phyloP scores from a whole-genome alignment of 805 yeast species.

The Saccharomycopsis fermentans region DNA sequence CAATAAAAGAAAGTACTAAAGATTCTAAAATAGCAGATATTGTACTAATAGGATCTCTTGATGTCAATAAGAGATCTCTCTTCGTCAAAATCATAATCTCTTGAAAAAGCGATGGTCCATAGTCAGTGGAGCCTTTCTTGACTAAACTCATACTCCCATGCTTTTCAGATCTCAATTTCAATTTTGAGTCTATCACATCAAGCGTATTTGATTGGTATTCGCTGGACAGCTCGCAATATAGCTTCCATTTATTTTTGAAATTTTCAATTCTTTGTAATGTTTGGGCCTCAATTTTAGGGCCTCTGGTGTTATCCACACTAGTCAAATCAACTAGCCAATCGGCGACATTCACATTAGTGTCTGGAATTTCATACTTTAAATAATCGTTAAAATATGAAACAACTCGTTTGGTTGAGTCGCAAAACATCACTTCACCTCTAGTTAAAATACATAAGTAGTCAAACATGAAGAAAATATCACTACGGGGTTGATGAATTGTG shows the following conservation, averaged over 20 bases:
- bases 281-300: constrained; percentile 27
- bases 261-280: constrained; percentile 27
- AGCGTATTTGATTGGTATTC: constrained; percentile 5
- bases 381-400: constrained; percentile 37
- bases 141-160: background rate
- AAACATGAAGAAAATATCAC: constrained; percentile 60
- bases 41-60: constrained; percentile 42
- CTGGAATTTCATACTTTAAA: constrained; percentile 37
- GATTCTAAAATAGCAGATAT: constrained; percentile 37
- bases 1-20: constrained; percentile 43
- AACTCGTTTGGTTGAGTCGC: constrained; percentile 37
- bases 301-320: constrained; percentile 40
- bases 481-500: constrained; percentile 78
- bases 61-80: constrained; percentile 37
- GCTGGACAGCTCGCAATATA: background rate
- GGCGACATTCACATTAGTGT: constrained; percentile 44
- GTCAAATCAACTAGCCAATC: constrained; percentile 49
- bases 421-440: constrained; percentile 45
- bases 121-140: background rate
- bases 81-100: constrained; percentile 35
- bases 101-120: constrained; percentile 31
- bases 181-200: background rate
- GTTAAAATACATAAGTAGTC: constrained; percentile 62
- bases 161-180: constrained; percentile 31
- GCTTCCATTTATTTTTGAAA: constrained; percentile 32